Percentiles rank a stretch among this genome's conserved stretches.
Evolutionary conservation across 2,329 filamentous ascomycete genomes (phyloP).

Genomic region (Fusarium virguliforme): DNA sequence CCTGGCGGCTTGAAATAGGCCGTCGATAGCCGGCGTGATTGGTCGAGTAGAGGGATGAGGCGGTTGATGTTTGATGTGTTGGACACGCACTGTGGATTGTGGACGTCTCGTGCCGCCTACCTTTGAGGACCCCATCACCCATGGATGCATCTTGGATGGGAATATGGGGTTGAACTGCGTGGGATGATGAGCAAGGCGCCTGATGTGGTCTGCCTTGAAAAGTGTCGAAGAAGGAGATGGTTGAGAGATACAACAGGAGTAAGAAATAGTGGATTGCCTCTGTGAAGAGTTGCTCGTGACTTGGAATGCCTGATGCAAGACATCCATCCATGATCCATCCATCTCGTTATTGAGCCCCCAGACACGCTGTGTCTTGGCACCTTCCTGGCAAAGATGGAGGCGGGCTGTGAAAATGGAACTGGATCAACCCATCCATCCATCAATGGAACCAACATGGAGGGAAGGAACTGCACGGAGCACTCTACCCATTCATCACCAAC

Average conservation of each 20-base stretch:
- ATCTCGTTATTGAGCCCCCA: neutral
- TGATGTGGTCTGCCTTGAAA: constrained; percentile 2
- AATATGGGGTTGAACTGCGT: constrained; percentile 7
- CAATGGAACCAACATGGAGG: neutral
- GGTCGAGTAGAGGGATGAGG: constrained; percentile 8
- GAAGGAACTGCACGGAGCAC: neutral
- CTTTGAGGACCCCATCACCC: constrained; percentile 7
- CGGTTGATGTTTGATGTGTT: constrained; percentile 13
- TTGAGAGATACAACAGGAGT: neutral
- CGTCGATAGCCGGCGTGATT: neutral
- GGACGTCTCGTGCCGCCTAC: constrained; percentile 19
- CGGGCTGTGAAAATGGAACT: constrained; percentile 2
- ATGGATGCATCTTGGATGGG: constrained; percentile 13
- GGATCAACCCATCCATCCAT: neutral
- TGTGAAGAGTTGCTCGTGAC: neutral
- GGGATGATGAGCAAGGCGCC: neutral
- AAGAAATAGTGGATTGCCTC: neutral
- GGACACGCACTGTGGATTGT: constrained; percentile 15
- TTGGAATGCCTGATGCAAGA: neutral
- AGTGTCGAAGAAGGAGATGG: neutral
- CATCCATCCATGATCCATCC: neutral
- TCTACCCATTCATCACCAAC: neutral
- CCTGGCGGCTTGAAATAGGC: neutral
- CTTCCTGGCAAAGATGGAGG: neutral
- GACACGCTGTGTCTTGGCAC: constrained; percentile 19